Evolutionary conservation across 2,329 filamentous ascomycete genomes (phyloP).

Genomic region (Rutstroemia sydowiana): DNA sequence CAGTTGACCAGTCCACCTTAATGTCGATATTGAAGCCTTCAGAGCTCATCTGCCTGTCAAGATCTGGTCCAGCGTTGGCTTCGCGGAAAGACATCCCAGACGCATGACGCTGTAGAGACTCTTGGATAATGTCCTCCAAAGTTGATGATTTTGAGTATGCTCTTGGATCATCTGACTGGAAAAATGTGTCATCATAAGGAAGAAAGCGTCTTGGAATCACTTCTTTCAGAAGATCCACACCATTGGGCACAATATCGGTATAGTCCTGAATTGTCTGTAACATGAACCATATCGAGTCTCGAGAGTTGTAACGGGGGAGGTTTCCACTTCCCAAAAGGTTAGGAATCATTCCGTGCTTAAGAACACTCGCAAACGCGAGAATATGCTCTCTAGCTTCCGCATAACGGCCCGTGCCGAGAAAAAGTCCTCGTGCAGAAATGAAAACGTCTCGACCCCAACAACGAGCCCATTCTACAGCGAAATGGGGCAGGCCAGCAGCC

Average conservation of each 20-base stretch:
- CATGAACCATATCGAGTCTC: constrained; percentile 98
- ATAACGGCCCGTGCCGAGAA: constrained; percentile 81
- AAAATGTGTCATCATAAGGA: constrained; percentile 95
- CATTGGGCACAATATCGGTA: constrained; percentile 70
- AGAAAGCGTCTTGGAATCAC: constrained; percentile 79
- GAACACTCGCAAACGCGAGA: constrained; percentile 83
- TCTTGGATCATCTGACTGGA: constrained; percentile 68
- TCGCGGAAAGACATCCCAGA: constrained; percentile 86
- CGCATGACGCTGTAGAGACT: constrained; percentile 87
- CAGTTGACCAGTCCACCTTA: constrained; percentile 82
- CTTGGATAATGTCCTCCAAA: constrained; percentile 84
- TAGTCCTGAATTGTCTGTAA: constrained; percentile 95
- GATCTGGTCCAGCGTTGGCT: constrained; percentile 80
- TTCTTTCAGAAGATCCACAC: constrained; percentile 64
- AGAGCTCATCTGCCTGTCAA: constrained; percentile 89
- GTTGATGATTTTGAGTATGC: constrained; percentile 82
- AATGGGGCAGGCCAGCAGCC: constrained; percentile 89
- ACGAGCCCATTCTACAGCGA: constrained; percentile 85
- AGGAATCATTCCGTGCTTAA: constrained; percentile 98
- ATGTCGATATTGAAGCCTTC: constrained; percentile 91
- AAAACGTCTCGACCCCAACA: constrained; percentile 98
- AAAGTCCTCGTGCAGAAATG: constrained; percentile 88
- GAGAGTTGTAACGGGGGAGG: constrained; percentile 84
- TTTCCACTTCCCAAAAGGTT: constrained; percentile 85
- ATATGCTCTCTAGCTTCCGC: constrained; percentile 91